Percentiles rank a stretch among this genome's conserved stretches.
Evolutionary conservation across 371 early-diverging fungal species (phyloP).

Genomic region (Enterospora canceri): DNA sequence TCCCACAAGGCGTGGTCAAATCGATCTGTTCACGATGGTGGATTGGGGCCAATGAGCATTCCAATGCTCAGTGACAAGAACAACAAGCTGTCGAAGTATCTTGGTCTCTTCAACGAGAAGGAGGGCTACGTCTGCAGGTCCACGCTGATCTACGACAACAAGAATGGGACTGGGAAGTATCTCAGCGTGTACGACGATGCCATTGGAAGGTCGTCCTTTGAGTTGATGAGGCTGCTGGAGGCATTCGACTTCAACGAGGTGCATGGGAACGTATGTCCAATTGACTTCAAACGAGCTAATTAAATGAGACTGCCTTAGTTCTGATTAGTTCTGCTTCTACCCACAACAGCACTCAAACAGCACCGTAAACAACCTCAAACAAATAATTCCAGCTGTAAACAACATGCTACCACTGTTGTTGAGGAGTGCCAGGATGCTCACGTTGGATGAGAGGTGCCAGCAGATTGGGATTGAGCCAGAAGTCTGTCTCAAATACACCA

Average conservation of each 20-base stretch:
- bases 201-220: slow-evolving; percentile 82
- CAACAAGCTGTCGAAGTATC: slow-evolving; percentile 67
- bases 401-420: no score
- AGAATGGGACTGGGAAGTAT: slow-evolving; percentile 63
- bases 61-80: slow-evolving; percentile 66
- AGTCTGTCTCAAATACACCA: no score
- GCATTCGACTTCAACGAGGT: slow-evolving; percentile 71
- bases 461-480: no score
- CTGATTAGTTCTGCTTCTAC: no score
- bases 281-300: slow-evolving; percentile 52
- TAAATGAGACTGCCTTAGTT: no score
- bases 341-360: no score
- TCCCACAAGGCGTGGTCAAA: slow-evolving; percentile 65
- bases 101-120: slow-evolving; percentile 66
- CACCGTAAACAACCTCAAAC: no score
- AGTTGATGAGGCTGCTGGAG: slow-evolving; percentile 77
- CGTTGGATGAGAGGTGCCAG: no score
- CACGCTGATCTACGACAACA: slow-evolving; percentile 77
- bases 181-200: slow-evolving; percentile 66
- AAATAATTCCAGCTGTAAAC: no score
- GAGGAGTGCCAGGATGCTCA: no score
- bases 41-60: slow-evolving; percentile 62
- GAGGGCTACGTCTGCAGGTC: slow-evolving; percentile 57
- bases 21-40: slow-evolving; percentile 68
- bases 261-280: slow-evolving; percentile 60